These are phyloP conservation scores for Aristolochia contorta DNA, from an alignment of 164 flowering plant species.

Conservation along the genomic window DNA sequence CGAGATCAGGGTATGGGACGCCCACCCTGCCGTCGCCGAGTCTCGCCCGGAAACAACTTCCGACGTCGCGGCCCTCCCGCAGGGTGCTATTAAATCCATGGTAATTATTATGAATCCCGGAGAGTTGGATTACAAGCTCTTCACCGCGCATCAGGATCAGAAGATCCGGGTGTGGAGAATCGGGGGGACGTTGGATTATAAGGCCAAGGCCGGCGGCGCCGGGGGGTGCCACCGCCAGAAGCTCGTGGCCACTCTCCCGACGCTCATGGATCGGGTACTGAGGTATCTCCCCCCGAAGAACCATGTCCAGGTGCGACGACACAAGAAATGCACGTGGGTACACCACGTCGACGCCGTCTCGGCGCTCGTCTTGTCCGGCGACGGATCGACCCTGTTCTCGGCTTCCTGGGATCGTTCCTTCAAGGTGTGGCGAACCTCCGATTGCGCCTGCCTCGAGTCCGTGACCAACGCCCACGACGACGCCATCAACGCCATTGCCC, in stretches of 20 bases:
- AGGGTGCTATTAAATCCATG: slow-evolving; percentile 71
- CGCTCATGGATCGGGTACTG: slow-evolving; percentile 48
- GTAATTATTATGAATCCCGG: slow-evolving; percentile 23
- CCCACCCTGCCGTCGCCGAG: slow-evolving; percentile 4
- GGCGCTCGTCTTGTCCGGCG: slow-evolving; percentile 52
- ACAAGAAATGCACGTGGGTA: slow-evolving; percentile 75
- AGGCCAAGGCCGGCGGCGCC: slow-evolving; percentile 5
- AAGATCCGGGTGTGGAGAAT: slow-evolving; percentile 80
- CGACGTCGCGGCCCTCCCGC: slow-evolving; percentile 24
- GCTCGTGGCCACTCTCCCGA: slow-evolving; percentile 66
- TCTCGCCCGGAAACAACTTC: slow-evolving; percentile 2
- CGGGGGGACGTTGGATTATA: too few species aligned
- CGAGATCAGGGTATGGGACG: slow-evolving; percentile 35
- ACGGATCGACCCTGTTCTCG: slow-evolving; percentile 60
- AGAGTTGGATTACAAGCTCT: too few species aligned
- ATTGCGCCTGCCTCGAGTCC: slow-evolving; percentile 74
- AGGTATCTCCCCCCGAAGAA: slow-evolving; percentile 43
- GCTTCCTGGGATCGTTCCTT: slow-evolving; percentile 89
- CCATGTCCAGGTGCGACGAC: slow-evolving; percentile 58
- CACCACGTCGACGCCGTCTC: slow-evolving; percentile 80
- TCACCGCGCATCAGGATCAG: slow-evolving; percentile 81
- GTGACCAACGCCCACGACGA: slow-evolving; percentile 72
- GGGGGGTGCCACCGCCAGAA: slow-evolving; percentile 2
- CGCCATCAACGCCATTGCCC: slow-evolving; percentile 65
- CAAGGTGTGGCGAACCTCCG: slow-evolving; percentile 65